Evolutionary conservation across 139 green algal genomes (phyloP), one percentile per base, ranked within the genome.

Genomic region (Dunaliella primolecta): DNA sequence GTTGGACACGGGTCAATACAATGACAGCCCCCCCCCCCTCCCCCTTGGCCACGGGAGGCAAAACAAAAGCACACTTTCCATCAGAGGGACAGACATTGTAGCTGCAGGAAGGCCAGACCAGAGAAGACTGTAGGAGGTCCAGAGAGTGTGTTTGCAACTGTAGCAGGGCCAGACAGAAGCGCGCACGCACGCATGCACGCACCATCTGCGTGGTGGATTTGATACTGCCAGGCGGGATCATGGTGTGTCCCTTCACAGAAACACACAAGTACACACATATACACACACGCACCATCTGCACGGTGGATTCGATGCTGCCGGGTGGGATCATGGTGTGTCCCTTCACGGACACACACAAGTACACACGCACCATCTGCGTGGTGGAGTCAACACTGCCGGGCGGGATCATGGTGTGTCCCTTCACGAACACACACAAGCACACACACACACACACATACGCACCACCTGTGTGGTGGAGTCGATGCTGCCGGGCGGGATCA

Each of bases 241-340:
- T 80, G 75, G 75, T 36, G 30, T 80, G 36, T 11, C 33, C n/a
- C 75, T 36, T 23, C 46, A 64, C 46, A 64, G 7, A 64, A 7
- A 64, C 46, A 64, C 46, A 64, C 46, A 64, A 7, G 15, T 15
- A 64, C 46, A 64, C 46, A 64, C 46, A 64, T 15, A 64, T 15
- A 64, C 46, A 64, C 46, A 64, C 46, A 64, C 46, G 15, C 46
- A 64, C 46, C 7, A 25, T 7, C 15, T 80, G 75, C n/a, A 30
- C 36, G 75, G 75, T 80, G 32, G 75, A 80, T 15, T 80, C 75
- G 2, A 80, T 11, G n/a, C n/a, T 37, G 30, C n/a, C n/a, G n/a
- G 75, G 75, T 20, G 75, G 24, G 75, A 80, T 80, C 75, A 80
- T 80, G 75, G 75, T 36, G 30, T 80, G 36, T 11, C 33, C n/a